These are phyloP conservation scores for Ogataea ganodermae DNA, from an alignment of 805 yeast genomes.

Conservation along the genomic window DNA sequence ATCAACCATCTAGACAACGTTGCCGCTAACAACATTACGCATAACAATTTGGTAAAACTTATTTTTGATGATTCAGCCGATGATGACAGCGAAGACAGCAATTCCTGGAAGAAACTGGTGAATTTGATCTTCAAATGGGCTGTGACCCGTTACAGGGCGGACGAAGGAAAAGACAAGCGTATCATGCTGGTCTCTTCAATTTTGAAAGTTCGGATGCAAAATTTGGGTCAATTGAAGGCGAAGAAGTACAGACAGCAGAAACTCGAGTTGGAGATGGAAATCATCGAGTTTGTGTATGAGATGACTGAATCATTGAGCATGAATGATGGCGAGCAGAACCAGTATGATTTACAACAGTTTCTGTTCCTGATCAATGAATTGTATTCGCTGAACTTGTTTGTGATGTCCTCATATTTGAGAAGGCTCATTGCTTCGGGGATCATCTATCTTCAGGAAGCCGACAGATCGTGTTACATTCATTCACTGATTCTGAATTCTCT, in stretches of 20 bases:
- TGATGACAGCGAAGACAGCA: slow-evolving; percentile 15
- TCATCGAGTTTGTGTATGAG: slow-evolving; percentile 35
- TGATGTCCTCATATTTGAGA: slow-evolving; percentile 70
- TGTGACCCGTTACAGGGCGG: slow-evolving; percentile 27
- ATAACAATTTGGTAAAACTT: slow-evolving; percentile 23
- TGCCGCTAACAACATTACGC: slow-evolving; percentile 10
- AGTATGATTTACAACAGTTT: slow-evolving; percentile 33
- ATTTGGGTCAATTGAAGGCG: slow-evolving; percentile 23
- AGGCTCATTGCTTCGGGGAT: slow-evolving; percentile 85
- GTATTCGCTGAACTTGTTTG: slow-evolving; percentile 47
- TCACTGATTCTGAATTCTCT: slow-evolving; percentile 57
- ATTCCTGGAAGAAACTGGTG: slow-evolving; percentile 31
- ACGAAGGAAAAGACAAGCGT: slow-evolving; percentile 18
- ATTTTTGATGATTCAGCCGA: slow-evolving; percentile 29
- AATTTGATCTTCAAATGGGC: slow-evolving; percentile 34
- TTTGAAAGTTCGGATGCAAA: slow-evolving; percentile 25
- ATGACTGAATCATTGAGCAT: slow-evolving; percentile 32
- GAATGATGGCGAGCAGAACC: slow-evolving; percentile 13
- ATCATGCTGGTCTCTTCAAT: slow-evolving; percentile 30
- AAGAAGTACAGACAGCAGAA: slow-evolving; percentile 29
- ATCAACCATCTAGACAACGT: slow-evolving; percentile 33
- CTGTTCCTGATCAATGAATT: slow-evolving; percentile 55
- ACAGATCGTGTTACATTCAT: slow-evolving; percentile 53
- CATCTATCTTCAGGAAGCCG: slow-evolving; percentile 58
- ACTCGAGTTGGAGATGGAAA: slow-evolving; percentile 33